Base-by-base conservation (phyloP, 371 early-diverging fungal genomes). In the Mucor racemosus region DNA sequence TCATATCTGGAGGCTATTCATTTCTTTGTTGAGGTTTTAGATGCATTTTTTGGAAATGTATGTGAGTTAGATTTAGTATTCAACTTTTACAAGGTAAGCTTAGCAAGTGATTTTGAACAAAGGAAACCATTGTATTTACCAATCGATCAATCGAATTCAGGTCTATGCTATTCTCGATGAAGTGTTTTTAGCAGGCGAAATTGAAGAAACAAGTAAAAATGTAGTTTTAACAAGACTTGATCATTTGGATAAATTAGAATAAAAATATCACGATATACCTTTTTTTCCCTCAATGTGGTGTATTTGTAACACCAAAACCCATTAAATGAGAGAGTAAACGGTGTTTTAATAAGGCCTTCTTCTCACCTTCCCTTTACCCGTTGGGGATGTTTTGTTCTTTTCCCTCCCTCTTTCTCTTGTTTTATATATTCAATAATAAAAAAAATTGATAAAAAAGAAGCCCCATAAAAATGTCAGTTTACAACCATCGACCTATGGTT, bases 131-230 rank as follows among this genome's bases (percentile, higher is more conserved):
- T 26, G 34, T 33, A 31, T 6, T 34, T 7, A 33, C 4, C 3
- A 36, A 65, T 17, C 4, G 4, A 3, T 13, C 21, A 17, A 19
- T 15, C 40, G n/a, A 31, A 53, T 36, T 10, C 67, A 92, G 91
- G 99, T 98, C 8, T 99, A 99, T 84, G 90, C 94, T 4, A 96
- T 98, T 34, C 78, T 99, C 65, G 99, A 99, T 78, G 99, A 99
- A 78, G 92, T 97, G 65, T 97, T 97, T 80, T 81, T 98, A 64
- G 98, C 97, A 7, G 98, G 99, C 19, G 99, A 99, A 82, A 94
- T 99, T 64, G 94, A 98, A 73, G 99, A 99, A 73, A 98, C 95
- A 17, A 93, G 94, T 66, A 94, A 94, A 69, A 88, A 86, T 56
- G 81, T 89, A 36, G 87, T 92, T 7, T 76, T 93, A 50, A 86